A percentile compares a stretch with the other conserved stretches of the same genome.
phyloP scores from a whole-genome alignment of 257 asterid genomes.

The Cordia subcordata region DNA sequence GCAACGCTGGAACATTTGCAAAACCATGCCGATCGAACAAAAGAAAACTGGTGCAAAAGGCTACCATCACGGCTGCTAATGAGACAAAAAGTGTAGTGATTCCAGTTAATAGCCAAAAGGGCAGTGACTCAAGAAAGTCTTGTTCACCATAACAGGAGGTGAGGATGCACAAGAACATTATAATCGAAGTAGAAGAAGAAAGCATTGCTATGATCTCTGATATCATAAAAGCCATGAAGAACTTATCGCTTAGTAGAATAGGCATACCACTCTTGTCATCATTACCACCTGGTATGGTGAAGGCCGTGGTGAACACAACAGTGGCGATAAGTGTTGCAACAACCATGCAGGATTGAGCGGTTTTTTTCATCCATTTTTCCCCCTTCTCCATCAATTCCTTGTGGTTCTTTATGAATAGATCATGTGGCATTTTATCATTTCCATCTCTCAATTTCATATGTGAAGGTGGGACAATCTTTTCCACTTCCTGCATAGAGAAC shows the following conservation, averaged over 20 bases:
- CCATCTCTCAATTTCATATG: not conserved
- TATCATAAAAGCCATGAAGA: conserved; percentile 21
- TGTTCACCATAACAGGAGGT: conserved; percentile 29
- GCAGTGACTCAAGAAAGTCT: conserved; percentile 25
- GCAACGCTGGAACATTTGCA: not conserved
- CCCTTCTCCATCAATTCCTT: conserved; percentile 8
- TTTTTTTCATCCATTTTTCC: conserved; percentile 31
- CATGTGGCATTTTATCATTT: not conserved
- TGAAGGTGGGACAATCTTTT: not conserved
- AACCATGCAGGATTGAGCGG: conserved; percentile 28
- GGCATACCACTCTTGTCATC: conserved; percentile 12
- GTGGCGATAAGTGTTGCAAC: conserved; percentile 33
- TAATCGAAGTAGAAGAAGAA: conserved; percentile 23
- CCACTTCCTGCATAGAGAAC: not conserved
- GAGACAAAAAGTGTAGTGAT: not conserved
- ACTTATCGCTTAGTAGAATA: conserved; percentile 8
- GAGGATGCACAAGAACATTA: conserved; percentile 34
- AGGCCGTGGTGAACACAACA: conserved; percentile 32
- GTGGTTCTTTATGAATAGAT: not conserved
- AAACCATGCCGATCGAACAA: not conserved
- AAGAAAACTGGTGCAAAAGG: not conserved
- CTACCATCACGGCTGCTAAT: not conserved
- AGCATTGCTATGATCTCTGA: conserved; percentile 30
- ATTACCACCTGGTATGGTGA: conserved; percentile 35
- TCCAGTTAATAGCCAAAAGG: conserved; percentile 2